These are phyloP conservation scores for Barnettozyma botsteinii DNA, from an alignment of 805 yeast genomes.

Conservation along the genomic window DNA sequence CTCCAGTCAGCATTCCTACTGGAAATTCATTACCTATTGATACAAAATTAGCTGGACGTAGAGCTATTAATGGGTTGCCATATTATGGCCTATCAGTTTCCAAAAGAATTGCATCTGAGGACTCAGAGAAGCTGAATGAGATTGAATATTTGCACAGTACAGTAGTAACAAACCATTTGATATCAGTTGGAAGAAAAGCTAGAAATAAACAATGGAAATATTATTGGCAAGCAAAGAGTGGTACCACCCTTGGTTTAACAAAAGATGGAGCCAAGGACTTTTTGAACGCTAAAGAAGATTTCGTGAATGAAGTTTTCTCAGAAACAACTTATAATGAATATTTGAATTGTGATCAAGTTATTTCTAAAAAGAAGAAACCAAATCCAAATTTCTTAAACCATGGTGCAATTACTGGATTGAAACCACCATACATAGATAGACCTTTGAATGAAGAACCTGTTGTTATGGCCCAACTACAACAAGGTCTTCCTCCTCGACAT, in stretches of 20 bases:
- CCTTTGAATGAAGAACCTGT: slow-evolving; percentile 5
- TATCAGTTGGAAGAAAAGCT: slow-evolving; percentile 36
- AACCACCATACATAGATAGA: slow-evolving; percentile 36
- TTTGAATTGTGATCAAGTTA: slow-evolving; percentile 37
- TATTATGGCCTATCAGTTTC: slow-evolving; percentile 28
- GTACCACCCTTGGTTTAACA: slow-evolving; percentile 31
- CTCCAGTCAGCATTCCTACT: slow-evolving; percentile 14
- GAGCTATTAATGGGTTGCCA: slow-evolving; percentile 38
- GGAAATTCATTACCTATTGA: slow-evolving; percentile 23
- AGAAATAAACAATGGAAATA: slow-evolving; percentile 43
- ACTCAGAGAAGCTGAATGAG: slow-evolving; percentile 36
- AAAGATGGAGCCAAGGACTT: slow-evolving; percentile 22
- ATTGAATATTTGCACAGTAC: slow-evolving; percentile 46
- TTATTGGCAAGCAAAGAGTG: slow-evolving; percentile 41
- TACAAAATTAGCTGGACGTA: slow-evolving; percentile 15
- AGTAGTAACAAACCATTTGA: slow-evolving; percentile 39
- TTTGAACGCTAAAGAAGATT: slow-evolving; percentile 27
- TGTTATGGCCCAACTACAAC: background rate
- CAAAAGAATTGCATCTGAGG: slow-evolving; percentile 27
- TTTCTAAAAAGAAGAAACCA: slow-evolving; percentile 39
- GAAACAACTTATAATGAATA: slow-evolving; percentile 32
- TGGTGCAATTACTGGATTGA: slow-evolving; percentile 38
- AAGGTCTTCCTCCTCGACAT: background rate
- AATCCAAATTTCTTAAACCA: slow-evolving; percentile 44
- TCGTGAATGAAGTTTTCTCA: slow-evolving; percentile 26